Conservation (phyloP, 768 basidiomycete genomes). For the Postia placenta region DNA sequence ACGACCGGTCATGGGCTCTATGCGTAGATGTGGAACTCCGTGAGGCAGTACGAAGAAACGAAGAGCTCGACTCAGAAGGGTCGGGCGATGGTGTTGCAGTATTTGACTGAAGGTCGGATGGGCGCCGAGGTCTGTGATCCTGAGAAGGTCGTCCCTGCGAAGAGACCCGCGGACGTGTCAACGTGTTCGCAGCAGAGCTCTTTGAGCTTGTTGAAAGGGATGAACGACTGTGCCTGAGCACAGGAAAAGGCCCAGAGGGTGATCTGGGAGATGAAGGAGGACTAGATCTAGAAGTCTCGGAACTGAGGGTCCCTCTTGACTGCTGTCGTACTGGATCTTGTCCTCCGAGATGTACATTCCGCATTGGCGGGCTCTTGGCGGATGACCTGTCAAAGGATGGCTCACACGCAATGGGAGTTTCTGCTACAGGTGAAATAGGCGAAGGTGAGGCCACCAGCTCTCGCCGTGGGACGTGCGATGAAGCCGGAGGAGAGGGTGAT, state of each 20-base stretch:
- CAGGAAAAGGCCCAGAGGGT: constrained; percentile 3
- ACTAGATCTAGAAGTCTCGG: constrained; percentile 1
- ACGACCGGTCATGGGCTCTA: constrained; percentile 32
- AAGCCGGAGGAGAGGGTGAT: constrained; percentile 13
- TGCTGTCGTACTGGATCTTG: neutral
- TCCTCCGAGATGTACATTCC: neutral
- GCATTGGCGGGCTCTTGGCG: neutral
- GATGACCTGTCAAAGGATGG: constrained; percentile 11
- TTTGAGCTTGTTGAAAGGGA: constrained; percentile 11
- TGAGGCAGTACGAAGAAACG: constrained; percentile 21
- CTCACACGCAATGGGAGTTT: constrained; percentile 6
- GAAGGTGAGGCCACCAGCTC: constrained; percentile 3
- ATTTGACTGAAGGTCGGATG: neutral
- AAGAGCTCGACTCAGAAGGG: constrained; percentile 29
- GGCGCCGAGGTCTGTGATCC: constrained; percentile 1
- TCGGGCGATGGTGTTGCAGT: constrained; percentile 31
- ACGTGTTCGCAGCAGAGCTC: constrained; percentile 2
- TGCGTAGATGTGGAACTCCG: constrained; percentile 66
- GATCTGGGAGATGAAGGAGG: constrained; percentile 16
- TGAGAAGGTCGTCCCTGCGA: constrained; percentile 12
- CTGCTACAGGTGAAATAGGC: constrained; percentile 11
- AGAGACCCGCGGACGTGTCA: constrained; percentile 9
- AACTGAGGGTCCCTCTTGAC: constrained; percentile 1
- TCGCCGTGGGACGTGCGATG: neutral
- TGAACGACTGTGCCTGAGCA: constrained; percentile 16